Evolutionary conservation across 108 stramenopile genomes (phyloP), one percentile per base, ranked within the genome.

Genomic region (Skeletonema potamos): DNA sequence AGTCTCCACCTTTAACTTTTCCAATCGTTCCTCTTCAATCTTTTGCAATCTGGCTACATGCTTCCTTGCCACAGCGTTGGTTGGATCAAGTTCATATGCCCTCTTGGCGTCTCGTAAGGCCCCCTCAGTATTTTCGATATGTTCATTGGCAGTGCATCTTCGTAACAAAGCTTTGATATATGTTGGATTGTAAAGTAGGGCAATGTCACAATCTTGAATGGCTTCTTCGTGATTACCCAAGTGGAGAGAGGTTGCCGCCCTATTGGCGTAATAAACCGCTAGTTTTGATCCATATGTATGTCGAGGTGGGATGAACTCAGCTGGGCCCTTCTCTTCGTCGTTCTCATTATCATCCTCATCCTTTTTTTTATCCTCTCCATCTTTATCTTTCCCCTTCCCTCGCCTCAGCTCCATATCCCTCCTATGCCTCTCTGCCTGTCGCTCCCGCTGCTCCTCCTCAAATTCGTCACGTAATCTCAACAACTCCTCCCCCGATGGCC

Each of bases 1-100:
- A 18, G 96, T 97, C 59, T 99, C 96, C 54, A 73, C 88, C 73
- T 99, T 97, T 20, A 99, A 58, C 58, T 97, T 93, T 68, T 99
- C 96, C 70, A 98, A 30, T 44, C 93, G 75, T 51, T 89, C 88
- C 27, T 87, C 87, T 69, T 90, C 84, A 4, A 85, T 39, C 41
- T 86, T 88, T 82, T 95, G 70, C 18, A 96, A 64, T 24, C 94
- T 73, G 0, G 58, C 43, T 26, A 88, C 84, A 28, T 84, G 83
- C 27, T 77, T 88, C 44, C 76, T 74, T 26, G 85, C 48, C 41
- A 65, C 61, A 7, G 72, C 57, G 60, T 94, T 90, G 10, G 61
- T 28, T 11, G 92, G 91, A 10, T 89, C 92, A 20, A 96, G 55
- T 62, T 89, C 82, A 37, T 85, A 56, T 8, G 92, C 89, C 48